These are phyloP conservation scores for Globisporangium splendens DNA, from an alignment of 352 stramenopile genomes.

Conservation along the genomic window DNA sequence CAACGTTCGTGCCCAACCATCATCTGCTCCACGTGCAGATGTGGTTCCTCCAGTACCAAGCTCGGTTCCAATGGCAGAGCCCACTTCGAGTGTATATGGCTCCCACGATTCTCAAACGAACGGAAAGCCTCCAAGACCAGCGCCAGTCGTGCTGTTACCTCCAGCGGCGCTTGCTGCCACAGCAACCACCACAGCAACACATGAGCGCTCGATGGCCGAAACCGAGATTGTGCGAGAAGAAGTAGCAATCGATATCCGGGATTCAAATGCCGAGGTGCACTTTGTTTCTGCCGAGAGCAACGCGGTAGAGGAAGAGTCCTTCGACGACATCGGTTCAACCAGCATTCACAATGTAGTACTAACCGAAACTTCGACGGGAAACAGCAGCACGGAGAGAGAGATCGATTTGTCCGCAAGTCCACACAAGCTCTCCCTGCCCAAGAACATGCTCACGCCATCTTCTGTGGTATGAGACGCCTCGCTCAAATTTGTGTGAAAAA, in stretches of 20 bases:
- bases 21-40: conserved; percentile 9
- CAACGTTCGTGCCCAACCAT: conserved; percentile 17
- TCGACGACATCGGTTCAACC: conserved; percentile 35
- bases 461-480: conserved; percentile 42
- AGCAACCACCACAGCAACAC: conserved; percentile 13
- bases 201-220: conserved; percentile 2
- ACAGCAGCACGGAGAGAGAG: conserved; percentile 18
- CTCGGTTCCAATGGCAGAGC: conserved; percentile 18
- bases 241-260: conserved; percentile 36
- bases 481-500: neutral
- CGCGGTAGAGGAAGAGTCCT: conserved; percentile 15
- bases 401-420: conserved; percentile 30
- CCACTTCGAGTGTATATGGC: conserved; percentile 7
- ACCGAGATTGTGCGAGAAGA: conserved; percentile 14
- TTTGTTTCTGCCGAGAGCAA: conserved; percentile 3
- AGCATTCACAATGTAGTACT: conserved; percentile 54
- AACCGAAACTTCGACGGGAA: conserved; percentile 15
- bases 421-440: conserved; percentile 42
- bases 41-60: neutral
- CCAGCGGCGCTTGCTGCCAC: conserved; percentile 11
- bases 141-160: conserved; percentile 35
- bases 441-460: conserved; percentile 46
- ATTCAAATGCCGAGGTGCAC: conserved; percentile 21
- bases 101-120: conserved; percentile 9
- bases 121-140: conserved; percentile 21